A percentile compares a stretch with the other conserved stretches of the same genome.
Conservation (phyloP, 1,284 basidiomycete genomes). For the Ustilago lituana region DNA sequence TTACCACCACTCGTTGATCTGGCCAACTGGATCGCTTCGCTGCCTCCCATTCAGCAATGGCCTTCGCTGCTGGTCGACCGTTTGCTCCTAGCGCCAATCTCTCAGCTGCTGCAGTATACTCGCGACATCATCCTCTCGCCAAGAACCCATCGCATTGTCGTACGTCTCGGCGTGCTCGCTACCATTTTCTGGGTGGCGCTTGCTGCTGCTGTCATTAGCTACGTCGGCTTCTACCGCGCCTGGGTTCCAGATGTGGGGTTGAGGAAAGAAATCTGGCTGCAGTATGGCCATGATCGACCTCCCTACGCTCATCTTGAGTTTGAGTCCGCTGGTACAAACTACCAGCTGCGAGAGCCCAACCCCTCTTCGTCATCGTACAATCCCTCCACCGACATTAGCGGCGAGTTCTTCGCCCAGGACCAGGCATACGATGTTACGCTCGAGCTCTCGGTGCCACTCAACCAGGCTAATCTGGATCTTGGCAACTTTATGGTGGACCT, state of each 20-base stretch:
- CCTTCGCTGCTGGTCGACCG: constrained; percentile 41
- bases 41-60: constrained; percentile 53
- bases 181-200: constrained; percentile 57
- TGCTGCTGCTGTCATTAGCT: constrained; percentile 55
- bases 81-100: constrained; percentile 43
- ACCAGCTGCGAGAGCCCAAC: constrained; percentile 19
- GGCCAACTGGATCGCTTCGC: constrained; percentile 41
- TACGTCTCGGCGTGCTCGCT: constrained; percentile 57
- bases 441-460: constrained; percentile 60
- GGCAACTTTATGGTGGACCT: constrained; percentile 65
- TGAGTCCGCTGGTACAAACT: not conserved
- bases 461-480: constrained; percentile 59
- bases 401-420: constrained; percentile 55
- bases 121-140: constrained; percentile 58
- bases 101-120: constrained; percentile 28
- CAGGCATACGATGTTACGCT: constrained; percentile 64
- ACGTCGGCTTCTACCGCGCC: constrained; percentile 63
- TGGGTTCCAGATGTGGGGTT: constrained; percentile 63
- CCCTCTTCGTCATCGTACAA: constrained; percentile 34
- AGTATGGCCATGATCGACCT: constrained; percentile 49
- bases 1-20: constrained; percentile 36
- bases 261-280: constrained; percentile 58
- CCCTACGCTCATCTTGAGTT: constrained; percentile 46
- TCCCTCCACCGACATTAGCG: constrained; percentile 15
- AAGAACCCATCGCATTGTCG: constrained; percentile 59